Conservation (phyloP, 192 early-diverging fungal species). For the Backusella luteola region DNA sequence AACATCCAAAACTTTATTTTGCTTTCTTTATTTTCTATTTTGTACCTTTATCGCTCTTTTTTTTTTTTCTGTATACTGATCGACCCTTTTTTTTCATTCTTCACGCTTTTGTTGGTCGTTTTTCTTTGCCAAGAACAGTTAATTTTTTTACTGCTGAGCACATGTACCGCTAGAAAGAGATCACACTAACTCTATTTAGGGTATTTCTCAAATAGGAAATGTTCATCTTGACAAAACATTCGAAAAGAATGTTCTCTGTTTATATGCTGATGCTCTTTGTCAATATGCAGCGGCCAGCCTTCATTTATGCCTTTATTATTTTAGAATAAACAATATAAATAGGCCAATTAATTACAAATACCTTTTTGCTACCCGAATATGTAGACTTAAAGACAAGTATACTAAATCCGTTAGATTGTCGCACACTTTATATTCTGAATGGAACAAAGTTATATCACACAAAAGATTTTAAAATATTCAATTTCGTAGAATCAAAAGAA, state of each 20-base stretch:
- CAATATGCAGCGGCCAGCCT: background rate
- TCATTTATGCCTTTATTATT: background rate
- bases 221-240: background rate
- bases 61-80: background rate
- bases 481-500: slow-evolving; percentile 6
- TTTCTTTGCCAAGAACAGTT: slow-evolving; percentile 1
- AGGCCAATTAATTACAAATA: background rate
- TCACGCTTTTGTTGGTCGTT: background rate
- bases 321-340: background rate
- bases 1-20: background rate
- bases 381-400: background rate
- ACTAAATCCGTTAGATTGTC: background rate
- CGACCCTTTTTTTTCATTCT: background rate
- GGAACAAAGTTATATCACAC: background rate
- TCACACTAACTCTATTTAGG: background rate
- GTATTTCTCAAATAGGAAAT: background rate
- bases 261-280: background rate
- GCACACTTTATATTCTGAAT: slow-evolving; percentile 7
- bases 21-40: background rate
- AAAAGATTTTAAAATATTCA: background rate
- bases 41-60: background rate
- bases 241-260: background rate
- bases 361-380: background rate
- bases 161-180: background rate
- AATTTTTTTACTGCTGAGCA: slow-evolving; percentile 3